These are phyloP conservation scores for Scutellaria minor DNA, from an alignment of 257 asterid genomes.

Conservation along the genomic window DNA sequence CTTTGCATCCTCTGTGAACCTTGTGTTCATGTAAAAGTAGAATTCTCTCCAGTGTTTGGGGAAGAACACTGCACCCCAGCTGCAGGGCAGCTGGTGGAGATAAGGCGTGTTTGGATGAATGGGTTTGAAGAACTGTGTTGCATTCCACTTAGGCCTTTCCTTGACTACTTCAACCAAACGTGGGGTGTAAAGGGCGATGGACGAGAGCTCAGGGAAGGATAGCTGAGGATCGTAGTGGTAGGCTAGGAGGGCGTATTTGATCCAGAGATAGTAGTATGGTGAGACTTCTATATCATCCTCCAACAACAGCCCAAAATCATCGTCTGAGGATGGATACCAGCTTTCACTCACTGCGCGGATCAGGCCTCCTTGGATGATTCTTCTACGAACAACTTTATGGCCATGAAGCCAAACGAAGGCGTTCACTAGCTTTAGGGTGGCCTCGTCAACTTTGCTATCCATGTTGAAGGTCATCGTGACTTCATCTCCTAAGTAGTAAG, in stretches of 20 bases:
- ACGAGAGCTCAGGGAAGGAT: slow-evolving; percentile 81
- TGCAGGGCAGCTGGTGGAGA: slow-evolving; percentile 92
- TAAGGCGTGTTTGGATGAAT: slow-evolving; percentile 95
- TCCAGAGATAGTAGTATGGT: slow-evolving; percentile 89
- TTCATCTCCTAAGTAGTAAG: slow-evolving; percentile 86
- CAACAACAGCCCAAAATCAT: slow-evolving; percentile 78
- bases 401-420: slow-evolving; percentile 89
- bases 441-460: slow-evolving; percentile 86
- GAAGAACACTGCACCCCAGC: slow-evolving; percentile 96
- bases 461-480: slow-evolving; percentile 80
- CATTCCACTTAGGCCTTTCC: slow-evolving; percentile 95
- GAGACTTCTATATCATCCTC: slow-evolving; percentile 97
- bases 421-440: slow-evolving; percentile 68
- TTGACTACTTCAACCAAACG: slow-evolving; percentile 89
- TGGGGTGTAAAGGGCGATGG: slow-evolving; percentile 93
- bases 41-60: slow-evolving; percentile 97
- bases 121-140: slow-evolving; percentile 69
- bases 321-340: slow-evolving; percentile 93
- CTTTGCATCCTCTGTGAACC: slow-evolving; percentile 85
- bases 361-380: slow-evolving; percentile 94
- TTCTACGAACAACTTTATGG: slow-evolving; percentile 66
- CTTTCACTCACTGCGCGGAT: slow-evolving; percentile 93
- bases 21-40: slow-evolving; percentile 92
- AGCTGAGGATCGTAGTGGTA: slow-evolving; percentile 92
- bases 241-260: slow-evolving; percentile 76